Evolutionary conservation across 768 basidiomycete genomes (phyloP).

Genomic region (Termitomyces sp.): DNA sequence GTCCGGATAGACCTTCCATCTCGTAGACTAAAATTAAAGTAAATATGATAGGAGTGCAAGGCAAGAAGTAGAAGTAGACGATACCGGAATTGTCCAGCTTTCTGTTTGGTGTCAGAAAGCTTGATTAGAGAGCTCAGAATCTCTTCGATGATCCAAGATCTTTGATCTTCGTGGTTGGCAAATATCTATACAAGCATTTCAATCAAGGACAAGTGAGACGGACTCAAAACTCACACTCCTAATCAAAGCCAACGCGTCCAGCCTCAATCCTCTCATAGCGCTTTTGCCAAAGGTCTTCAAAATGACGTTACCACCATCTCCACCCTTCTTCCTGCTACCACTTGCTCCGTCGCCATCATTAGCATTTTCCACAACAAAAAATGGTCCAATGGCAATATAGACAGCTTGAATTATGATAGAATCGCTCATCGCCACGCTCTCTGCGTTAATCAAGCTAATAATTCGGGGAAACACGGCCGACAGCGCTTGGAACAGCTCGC

Average conservation of each 20-base stretch:
- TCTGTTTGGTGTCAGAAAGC: constrained; percentile 84
- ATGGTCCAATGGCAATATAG: constrained; percentile 90
- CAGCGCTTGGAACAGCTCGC: constrained; percentile 69
- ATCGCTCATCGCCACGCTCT: constrained; percentile 79
- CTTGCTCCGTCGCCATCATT: constrained; percentile 38
- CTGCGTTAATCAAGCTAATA: constrained; percentile 65
- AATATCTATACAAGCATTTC: constrained; percentile 59
- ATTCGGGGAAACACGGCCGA: constrained; percentile 70
- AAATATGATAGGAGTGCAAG: not conserved
- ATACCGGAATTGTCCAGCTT: constrained; percentile 84
- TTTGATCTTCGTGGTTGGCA: constrained; percentile 83
- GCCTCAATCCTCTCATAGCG: constrained; percentile 74
- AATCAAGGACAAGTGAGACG: not conserved
- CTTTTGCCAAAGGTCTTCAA: constrained; percentile 67
- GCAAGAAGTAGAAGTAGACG: constrained; percentile 3
- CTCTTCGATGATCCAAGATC: constrained; percentile 98
- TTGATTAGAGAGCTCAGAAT: constrained; percentile 87
- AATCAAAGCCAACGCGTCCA: constrained; percentile 80
- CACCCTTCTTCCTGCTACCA: constrained; percentile 35
- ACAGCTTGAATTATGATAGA: constrained; percentile 87
- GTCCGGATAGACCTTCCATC: constrained; percentile 92
- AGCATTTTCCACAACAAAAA: constrained; percentile 79
- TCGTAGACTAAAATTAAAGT: constrained; percentile 50
- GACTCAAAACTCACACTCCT: constrained; percentile 57
- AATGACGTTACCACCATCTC: constrained; percentile 55